Base-by-base conservation (phyloP, 371 early-diverging fungal species). In the Phascolomyces articulosus region DNA sequence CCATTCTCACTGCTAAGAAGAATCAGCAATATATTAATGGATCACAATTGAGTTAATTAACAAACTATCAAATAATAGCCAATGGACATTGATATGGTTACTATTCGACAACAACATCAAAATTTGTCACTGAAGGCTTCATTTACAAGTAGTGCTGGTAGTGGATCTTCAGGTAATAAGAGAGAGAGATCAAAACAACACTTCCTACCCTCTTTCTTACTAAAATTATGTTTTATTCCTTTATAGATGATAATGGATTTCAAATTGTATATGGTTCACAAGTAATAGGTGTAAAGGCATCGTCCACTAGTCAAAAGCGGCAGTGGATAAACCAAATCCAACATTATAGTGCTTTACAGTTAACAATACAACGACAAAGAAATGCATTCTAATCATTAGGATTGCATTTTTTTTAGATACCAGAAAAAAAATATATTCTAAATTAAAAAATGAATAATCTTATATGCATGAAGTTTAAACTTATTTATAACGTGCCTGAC, bases 241-340 rank as follows among this genome's bases (percentile, higher is more conserved):
- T n/a, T 38, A 63, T 67, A 68, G 87, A 87, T 65, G 87, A 88
- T 41, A 64, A 75, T 16, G 77, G 77, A 18, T 87, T 90, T 73
- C 89, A 90, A 68, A 78, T 91, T 44, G 81, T 85, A 15, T 78
- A 81, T 38, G 77, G 76, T 4, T 78, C 73, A 24, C 77, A 83
- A 16, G 79, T 87, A 3, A 80, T 88, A 23, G 84, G 85, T n/a
- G 72, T 91, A 4, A 84, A 85, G 29, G 80, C 88, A 15, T 65
- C 86, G 0, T 75, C 82, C 2, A 68, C 70, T 1, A 70, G 84
- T n/a, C 84, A 84, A 41, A 89, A 89, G 64, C 70, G 80, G 31
- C 85, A 86, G 62, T 91, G 91, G 91, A 69, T 91, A 34, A 86
- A 72, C 48, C 76, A 76, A 62, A 70, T 87, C 20, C 84, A 86